phyloP scores from a whole-genome alignment of 371 early-diverging fungal species.

The Mortierella polycephala region DNA sequence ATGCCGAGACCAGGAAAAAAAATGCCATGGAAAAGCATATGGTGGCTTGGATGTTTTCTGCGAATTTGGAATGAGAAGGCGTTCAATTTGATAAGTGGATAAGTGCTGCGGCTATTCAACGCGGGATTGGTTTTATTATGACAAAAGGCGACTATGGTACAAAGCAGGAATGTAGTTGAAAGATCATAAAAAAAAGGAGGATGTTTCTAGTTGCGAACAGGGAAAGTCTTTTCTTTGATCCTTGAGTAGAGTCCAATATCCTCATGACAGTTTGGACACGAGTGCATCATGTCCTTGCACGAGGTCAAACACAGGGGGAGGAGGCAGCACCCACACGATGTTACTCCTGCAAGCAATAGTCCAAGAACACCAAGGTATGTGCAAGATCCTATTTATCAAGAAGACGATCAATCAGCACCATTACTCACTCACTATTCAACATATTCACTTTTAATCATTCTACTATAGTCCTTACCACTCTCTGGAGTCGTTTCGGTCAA shows the following conservation, averaged over 20 bases:
- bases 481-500: slow-evolving; percentile 45
- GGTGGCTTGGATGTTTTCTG: no score
- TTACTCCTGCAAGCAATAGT: slow-evolving; percentile 34
- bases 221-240: slow-evolving; percentile 24
- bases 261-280: slow-evolving; percentile 47
- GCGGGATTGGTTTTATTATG: background rate
- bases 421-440: background rate
- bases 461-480: slow-evolving; percentile 24
- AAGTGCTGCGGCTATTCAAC: no score
- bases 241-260: slow-evolving; percentile 45
- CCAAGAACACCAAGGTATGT: slow-evolving; percentile 47
- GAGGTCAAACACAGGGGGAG: slow-evolving; percentile 43
- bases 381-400: slow-evolving; percentile 35
- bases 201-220: background rate
- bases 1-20: no score
- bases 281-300: slow-evolving; percentile 49
- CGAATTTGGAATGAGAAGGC: no score
- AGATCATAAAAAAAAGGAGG: background rate
- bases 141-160: background rate
- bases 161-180: background rate
- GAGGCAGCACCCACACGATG: slow-evolving; percentile 52
- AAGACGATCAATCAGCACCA: background rate
- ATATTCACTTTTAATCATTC: background rate
- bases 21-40: no score
- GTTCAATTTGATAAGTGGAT: no score